phyloP scores from a whole-genome alignment of 345 rosid genomes.

The Eucalyptus pauciflora region DNA sequence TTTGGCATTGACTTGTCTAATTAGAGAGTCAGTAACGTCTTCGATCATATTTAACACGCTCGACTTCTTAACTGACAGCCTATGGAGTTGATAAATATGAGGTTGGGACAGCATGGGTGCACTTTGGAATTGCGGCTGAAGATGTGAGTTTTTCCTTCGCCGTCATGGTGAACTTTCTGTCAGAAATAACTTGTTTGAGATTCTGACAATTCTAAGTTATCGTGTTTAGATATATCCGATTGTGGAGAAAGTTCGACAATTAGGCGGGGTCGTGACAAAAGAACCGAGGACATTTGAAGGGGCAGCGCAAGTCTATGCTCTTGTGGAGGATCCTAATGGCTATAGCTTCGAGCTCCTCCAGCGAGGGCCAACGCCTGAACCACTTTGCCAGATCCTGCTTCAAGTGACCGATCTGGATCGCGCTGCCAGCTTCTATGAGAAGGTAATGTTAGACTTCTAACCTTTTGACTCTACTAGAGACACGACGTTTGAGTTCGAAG shows the following conservation, averaged over 20 bases:
- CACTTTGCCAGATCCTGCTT: slow-evolving; percentile 38
- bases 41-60: background rate
- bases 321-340: slow-evolving; percentile 37
- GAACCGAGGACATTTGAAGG: slow-evolving; percentile 34
- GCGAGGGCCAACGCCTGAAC: slow-evolving; percentile 27
- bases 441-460: background rate
- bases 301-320: slow-evolving; percentile 20
- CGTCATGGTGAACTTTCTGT: background rate
- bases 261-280: slow-evolving; percentile 17
- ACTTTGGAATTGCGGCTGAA: slow-evolving; percentile 25
- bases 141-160: slow-evolving; percentile 5
- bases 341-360: slow-evolving; percentile 29
- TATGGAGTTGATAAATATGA: slow-evolving; percentile 27
- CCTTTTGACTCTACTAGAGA: background rate
- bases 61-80: slow-evolving; percentile 1
- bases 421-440: slow-evolving; percentile 29
- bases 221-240: slow-evolving; percentile 11
- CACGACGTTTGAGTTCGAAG: background rate
- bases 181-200: background rate
- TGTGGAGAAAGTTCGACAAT: slow-evolving; percentile 13
- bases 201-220: background rate
- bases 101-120: slow-evolving; percentile 32
- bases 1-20: background rate
- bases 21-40: background rate
- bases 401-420: slow-evolving; percentile 27